A percentile compares a stretch with the other conserved stretches of the same genome.
Evolutionary conservation across 2,329 filamentous ascomycete species (phyloP).

Genomic region (Fusarium equiseti): DNA sequence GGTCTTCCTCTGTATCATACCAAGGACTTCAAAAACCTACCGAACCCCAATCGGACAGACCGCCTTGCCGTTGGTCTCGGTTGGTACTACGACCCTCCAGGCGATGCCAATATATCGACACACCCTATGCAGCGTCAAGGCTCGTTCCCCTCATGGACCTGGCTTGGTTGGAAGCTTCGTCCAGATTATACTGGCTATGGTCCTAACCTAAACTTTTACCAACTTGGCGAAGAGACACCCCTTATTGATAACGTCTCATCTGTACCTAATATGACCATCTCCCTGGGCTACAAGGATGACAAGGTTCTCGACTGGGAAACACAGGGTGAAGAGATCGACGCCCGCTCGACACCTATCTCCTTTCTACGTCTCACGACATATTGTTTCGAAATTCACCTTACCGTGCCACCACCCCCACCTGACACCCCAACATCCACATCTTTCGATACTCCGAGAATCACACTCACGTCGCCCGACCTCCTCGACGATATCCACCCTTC

Average conservation of each 20-base stretch:
- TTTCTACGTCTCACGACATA: slow-evolving; percentile 53
- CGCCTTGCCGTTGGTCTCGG: slow-evolving; percentile 52
- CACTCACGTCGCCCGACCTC: slow-evolving; percentile 42
- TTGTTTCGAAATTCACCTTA: slow-evolving; percentile 51
- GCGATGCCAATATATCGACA: slow-evolving; percentile 32
- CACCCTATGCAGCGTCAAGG: slow-evolving; percentile 47
- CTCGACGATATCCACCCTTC: slow-evolving; percentile 36
- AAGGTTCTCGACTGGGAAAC: slow-evolving; percentile 53
- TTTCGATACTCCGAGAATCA: slow-evolving; percentile 20
- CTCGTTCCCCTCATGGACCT: slow-evolving; percentile 55
- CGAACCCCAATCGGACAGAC: slow-evolving; percentile 51
- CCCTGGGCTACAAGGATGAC: slow-evolving; percentile 52
- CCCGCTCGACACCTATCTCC: slow-evolving; percentile 44
- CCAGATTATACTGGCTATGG: slow-evolving; percentile 41
- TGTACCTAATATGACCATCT: slow-evolving; percentile 51
- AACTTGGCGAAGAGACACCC: slow-evolving; percentile 47
- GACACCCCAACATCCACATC: slow-evolving; percentile 24
- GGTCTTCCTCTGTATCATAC: slow-evolving; percentile 54
- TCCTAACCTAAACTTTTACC: slow-evolving; percentile 51
- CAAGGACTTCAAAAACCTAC: slow-evolving; percentile 47
- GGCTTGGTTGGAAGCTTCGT: slow-evolving; percentile 53
- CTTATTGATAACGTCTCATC: slow-evolving; percentile 49
- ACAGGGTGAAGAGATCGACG: slow-evolving; percentile 50
- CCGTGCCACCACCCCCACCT: slow-evolving; percentile 18
- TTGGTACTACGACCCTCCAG: slow-evolving; percentile 50